These are phyloP conservation scores for Alternaria gaisen DNA, from an alignment of 2,329 filamentous ascomycete genomes.

Conservation along the genomic window DNA sequence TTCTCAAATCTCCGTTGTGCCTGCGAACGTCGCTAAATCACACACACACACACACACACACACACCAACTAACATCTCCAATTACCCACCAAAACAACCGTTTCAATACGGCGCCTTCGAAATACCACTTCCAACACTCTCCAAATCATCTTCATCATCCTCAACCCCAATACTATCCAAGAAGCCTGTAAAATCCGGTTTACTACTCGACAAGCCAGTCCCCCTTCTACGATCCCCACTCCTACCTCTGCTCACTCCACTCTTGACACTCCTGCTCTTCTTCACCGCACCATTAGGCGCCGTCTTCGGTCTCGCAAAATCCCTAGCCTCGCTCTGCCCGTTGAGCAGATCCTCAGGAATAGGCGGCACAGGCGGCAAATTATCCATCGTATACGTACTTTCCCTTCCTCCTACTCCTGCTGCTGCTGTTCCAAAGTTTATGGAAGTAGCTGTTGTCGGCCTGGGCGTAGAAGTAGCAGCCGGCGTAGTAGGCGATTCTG, in stretches of 20 bases:
- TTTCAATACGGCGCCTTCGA: slow-evolving; percentile 41
- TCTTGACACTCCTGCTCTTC: slow-evolving; percentile 41
- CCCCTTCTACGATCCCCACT: slow-evolving; percentile 30
- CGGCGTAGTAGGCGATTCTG: slow-evolving; percentile 23
- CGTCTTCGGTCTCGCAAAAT: slow-evolving; percentile 32
- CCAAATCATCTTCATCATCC: slow-evolving; percentile 25
- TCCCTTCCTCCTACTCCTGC: slow-evolving; percentile 15
- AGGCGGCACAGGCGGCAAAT: slow-evolving; percentile 46
- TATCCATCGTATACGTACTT: slow-evolving; percentile 22
- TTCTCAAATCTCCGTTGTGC: background rate
- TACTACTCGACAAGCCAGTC: slow-evolving; percentile 8
- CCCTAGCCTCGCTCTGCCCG: slow-evolving; percentile 16
- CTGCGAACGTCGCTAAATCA: too few species aligned
- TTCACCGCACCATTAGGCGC: slow-evolving; percentile 29
- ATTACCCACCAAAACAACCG: too few species aligned
- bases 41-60: background rate
- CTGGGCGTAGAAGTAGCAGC: slow-evolving; percentile 34
- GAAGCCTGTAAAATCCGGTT: slow-evolving; percentile 45
- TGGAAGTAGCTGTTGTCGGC: background rate
- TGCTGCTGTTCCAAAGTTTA: slow-evolving; percentile 4
- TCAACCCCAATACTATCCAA: slow-evolving; percentile 48
- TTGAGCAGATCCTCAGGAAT: slow-evolving; percentile 42
- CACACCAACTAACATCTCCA: background rate
- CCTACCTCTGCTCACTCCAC: slow-evolving; percentile 28
- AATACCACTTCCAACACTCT: slow-evolving; percentile 25